These are phyloP conservation scores for Heterococcus sp. DNA, from an alignment of 108 stramenopile species.

Conservation along the genomic window DNA sequence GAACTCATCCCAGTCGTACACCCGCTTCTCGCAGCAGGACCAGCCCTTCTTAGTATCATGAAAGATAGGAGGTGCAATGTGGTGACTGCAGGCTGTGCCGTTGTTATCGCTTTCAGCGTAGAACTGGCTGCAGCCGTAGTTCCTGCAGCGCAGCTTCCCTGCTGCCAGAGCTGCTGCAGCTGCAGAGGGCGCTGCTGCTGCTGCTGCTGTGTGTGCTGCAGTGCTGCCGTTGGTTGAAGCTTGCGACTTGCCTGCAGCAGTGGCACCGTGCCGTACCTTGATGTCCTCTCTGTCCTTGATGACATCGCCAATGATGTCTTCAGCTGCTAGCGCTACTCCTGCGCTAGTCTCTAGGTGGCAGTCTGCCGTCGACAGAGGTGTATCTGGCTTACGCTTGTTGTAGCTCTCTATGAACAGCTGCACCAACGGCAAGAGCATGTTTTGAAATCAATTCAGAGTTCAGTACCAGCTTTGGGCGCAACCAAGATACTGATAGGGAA, in stretches of 20 bases:
- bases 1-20: slow-evolving; percentile 64
- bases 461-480: too few species aligned
- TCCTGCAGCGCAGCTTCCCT: slow-evolving; percentile 50
- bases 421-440: too few species aligned
- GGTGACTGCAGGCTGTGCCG: slow-evolving; percentile 48
- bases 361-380: slow-evolving; percentile 11
- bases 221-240: too few species aligned
- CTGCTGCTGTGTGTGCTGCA: too few species aligned
- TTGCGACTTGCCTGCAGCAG: slow-evolving; percentile 2
- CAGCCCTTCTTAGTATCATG: slow-evolving; percentile 59
- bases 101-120: slow-evolving; percentile 50
- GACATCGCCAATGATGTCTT: slow-evolving; percentile 43
- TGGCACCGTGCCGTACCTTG: slow-evolving; percentile 39
- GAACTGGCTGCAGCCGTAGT: slow-evolving; percentile 59
- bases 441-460: too few species aligned
- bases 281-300: slow-evolving; percentile 51
- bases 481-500: too few species aligned
- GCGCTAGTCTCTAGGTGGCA: slow-evolving; percentile 31
- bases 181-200: too few species aligned
- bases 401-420: slow-evolving; percentile 55
- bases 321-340: slow-evolving; percentile 14
- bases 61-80: slow-evolving; percentile 57
- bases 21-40: slow-evolving; percentile 59
- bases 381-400: slow-evolving; percentile 54
- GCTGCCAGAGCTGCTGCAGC: not conserved